A percentile compares a stretch with the other conserved stretches of the same genome.
Conservation (phyloP, 208 protist species). For the Trypanosoma avium region DNA sequence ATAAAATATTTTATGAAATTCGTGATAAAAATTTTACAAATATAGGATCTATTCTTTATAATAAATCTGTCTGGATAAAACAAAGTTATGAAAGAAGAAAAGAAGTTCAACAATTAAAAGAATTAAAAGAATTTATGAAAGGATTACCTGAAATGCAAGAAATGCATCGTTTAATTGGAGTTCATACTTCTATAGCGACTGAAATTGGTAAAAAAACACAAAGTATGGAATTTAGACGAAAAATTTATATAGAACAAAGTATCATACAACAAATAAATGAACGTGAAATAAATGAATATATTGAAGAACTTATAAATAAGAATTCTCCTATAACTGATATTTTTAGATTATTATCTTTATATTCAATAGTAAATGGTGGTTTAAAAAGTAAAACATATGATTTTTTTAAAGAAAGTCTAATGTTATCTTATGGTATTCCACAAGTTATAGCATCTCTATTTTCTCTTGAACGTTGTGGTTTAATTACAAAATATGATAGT, state of each 20-base stretch:
- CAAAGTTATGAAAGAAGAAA: constrained; percentile 84
- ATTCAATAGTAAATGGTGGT: constrained; percentile 83
- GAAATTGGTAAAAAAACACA: constrained; percentile 78
- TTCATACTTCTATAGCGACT: constrained; percentile 81
- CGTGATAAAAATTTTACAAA: constrained; percentile 75
- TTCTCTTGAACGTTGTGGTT: constrained; percentile 52
- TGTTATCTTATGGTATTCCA: constrained; percentile 86
- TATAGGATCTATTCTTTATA: constrained; percentile 74
- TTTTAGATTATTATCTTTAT: constrained; percentile 74
- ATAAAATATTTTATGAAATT: constrained; percentile 81
- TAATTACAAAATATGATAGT: constrained; percentile 43
- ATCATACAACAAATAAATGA: constrained; percentile 78
- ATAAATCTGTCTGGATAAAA: constrained; percentile 86
- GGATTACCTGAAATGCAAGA: constrained; percentile 86
- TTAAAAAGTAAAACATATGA: constrained; percentile 68
- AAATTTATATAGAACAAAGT: constrained; percentile 72
- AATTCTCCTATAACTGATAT: constrained; percentile 56
- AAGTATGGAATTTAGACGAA: constrained; percentile 55
- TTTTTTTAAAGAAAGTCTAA: constrained; percentile 70
- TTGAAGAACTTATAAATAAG: constrained; percentile 81
- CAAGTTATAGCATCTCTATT: constrained; percentile 63
- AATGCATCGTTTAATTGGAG: constrained; percentile 67
- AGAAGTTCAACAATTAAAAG: constrained; percentile 80
- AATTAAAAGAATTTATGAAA: constrained; percentile 90
- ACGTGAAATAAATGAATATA: constrained; percentile 67